phyloP scores from a whole-genome alignment of 2,329 filamentous ascomycete species.

The Helotiales sp. region DNA sequence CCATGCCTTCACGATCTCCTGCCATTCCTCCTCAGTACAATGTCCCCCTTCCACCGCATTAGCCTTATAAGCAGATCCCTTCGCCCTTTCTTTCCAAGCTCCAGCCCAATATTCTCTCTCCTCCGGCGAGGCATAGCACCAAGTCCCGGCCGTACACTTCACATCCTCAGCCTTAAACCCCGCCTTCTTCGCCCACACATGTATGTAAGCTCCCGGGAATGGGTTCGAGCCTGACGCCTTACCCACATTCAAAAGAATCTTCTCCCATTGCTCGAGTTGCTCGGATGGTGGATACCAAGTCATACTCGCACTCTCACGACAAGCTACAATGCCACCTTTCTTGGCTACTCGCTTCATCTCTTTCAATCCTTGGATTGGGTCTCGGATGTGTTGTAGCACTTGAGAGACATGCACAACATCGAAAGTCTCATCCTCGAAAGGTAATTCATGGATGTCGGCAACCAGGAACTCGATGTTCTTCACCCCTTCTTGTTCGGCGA shows the following conservation, averaged over 20 bases:
- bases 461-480: slow-evolving; percentile 27
- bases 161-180: slow-evolving; percentile 11
- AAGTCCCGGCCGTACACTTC: slow-evolving; percentile 12
- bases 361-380: slow-evolving; percentile 48
- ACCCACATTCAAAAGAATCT: slow-evolving; percentile 7
- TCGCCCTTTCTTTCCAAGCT: slow-evolving; percentile 29
- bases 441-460: slow-evolving; percentile 29
- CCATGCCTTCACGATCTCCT: slow-evolving; percentile 37
- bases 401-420: slow-evolving; percentile 62
- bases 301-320: slow-evolving; percentile 37
- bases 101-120: slow-evolving; percentile 15
- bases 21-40: slow-evolving; percentile 34
- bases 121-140: slow-evolving; percentile 16
- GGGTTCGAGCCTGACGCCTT: slow-evolving; percentile 17
- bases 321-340: slow-evolving; percentile 52
- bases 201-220: slow-evolving; percentile 14
- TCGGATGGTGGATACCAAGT: slow-evolving; percentile 15
- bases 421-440: slow-evolving; percentile 49
- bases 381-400: slow-evolving; percentile 54
- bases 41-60: slow-evolving; percentile 33
- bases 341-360: slow-evolving; percentile 57
- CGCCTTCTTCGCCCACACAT: slow-evolving; percentile 19
- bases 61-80: slow-evolving; percentile 35
- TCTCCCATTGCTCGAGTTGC: slow-evolving; percentile 8
- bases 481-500: slow-evolving; percentile 13